Evolutionary conservation across 192 early-diverging fungal species (phyloP), one percentile per base, ranked within the genome.

Genomic region (Chytriomyces sp.): DNA sequence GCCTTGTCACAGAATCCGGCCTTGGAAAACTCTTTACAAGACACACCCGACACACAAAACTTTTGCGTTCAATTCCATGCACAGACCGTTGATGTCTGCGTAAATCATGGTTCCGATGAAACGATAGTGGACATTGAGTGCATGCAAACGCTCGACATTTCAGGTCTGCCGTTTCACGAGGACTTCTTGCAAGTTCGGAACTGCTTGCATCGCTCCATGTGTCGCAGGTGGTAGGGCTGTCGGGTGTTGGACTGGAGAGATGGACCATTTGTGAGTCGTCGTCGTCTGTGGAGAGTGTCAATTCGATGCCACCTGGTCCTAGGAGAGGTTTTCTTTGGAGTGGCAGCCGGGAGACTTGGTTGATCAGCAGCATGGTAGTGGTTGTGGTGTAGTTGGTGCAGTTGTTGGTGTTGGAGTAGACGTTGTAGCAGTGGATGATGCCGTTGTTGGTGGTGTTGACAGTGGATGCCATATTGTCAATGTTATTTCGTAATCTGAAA

Each of bases 21-120:
- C 71, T 57, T 3, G 59, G 35, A 62, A 73, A 73, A 28, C 44
- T n/a, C 45, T 73, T 73, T 60, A 16, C 60, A 47, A 3, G 20
- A 5, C 71, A 73, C 57, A n/a, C 45, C 3, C 44, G 7, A 18
- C 71, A 73, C 13, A 24, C 61, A 24, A 73, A 61, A 7, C 44
- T 62, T 61, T 24, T 8, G n/a, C 47, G 26, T 6, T 26, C 49
- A n/a, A 62, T 18, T 6, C 45, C 10, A 62, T 73, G 71, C 10
- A 73, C 71, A 62, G 26, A 44, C 35, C 71, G 71, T 35, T 73
- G 53, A 46, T 73, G 71, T 20, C 71, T n/a, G 4, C 45, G 60
- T 7, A 73, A 24, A 46, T 73, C 71, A 47, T 73, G 71, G 35
- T 48, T 43, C 4, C 71, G 24, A 0, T n/a, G 50, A 35, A 71